Percentiles rank a stretch among this genome's conserved stretches.
Evolutionary conservation across 805 yeast genomes (phyloP).

Genomic region (Helenozyma baotianmanensis): DNA sequence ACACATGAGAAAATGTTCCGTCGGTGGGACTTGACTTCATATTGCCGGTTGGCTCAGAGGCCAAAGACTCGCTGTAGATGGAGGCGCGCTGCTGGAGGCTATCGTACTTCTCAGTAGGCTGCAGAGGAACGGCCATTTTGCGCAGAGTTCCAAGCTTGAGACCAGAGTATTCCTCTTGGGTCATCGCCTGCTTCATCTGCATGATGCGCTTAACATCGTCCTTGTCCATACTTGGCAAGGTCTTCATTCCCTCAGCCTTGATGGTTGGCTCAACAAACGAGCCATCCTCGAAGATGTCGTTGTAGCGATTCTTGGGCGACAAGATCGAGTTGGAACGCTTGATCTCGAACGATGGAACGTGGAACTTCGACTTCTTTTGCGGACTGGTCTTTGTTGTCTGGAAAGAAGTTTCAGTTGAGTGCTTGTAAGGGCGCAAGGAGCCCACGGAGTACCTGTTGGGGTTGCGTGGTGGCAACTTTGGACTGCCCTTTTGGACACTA

Average conservation of each 20-base stretch:
- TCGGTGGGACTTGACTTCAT: not conserved
- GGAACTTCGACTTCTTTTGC: slow-evolving; percentile 26
- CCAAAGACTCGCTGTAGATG: slow-evolving; percentile 11
- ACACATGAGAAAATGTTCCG: slow-evolving; percentile 39
- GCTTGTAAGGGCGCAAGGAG: no score
- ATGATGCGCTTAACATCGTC: slow-evolving; percentile 39
- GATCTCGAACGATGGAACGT: slow-evolving; percentile 41
- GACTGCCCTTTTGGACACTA: no score
- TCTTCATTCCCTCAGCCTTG: slow-evolving; percentile 42
- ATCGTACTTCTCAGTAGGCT: slow-evolving; percentile 16
- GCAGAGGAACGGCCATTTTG: slow-evolving; percentile 6
- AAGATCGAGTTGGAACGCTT: slow-evolving; percentile 31
- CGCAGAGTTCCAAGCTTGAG: slow-evolving; percentile 26
- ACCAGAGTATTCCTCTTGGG: slow-evolving; percentile 37
- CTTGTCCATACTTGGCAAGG: slow-evolving; percentile 46
- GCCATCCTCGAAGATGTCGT: slow-evolving; percentile 34
- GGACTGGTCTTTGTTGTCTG: no score
- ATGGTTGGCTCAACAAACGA: slow-evolving; percentile 30
- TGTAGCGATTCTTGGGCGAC: slow-evolving; percentile 34
- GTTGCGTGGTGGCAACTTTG: no score
- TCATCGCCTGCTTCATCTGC: slow-evolving; percentile 30
- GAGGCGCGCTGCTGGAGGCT: slow-evolving; percentile 13
- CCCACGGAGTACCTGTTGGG: no score
- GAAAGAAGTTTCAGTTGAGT: no score
- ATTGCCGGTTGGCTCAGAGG: slow-evolving; percentile 4